Evolutionary conservation across 1,284 basidiomycete species (phyloP), one percentile per base, ranked within the genome.

Genomic region (Blastosporella zonata): DNA sequence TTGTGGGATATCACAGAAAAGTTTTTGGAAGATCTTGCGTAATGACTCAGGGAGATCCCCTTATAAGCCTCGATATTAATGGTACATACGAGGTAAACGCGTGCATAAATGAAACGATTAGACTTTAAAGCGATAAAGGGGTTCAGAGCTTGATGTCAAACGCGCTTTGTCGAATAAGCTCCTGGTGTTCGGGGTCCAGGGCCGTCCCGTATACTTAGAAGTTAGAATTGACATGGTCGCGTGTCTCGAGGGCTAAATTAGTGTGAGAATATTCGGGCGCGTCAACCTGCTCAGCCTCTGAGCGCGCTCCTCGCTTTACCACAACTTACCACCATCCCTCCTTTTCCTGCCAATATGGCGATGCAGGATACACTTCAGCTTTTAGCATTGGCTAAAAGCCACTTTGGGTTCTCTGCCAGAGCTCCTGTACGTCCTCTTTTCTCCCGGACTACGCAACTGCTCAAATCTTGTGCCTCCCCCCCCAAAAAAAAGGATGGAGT

Each of bases 1-100:
- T 50, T 62, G 23, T 61, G 58, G 58, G 33, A 15, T 9, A 54
- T 55, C 23, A 64, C 62, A 28, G 49, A 59, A 47, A 46, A 47
- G 18, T 49, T 57, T 29, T 34, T 51, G 45, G 21, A 22, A 29
- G 39, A 34, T 41, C 21, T 54, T 35, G 39, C 40, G 10, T 21
- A 48, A 38, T 42, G 34, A 34, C n/a, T 20, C 31, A 21, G 10
- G 23, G n/a, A 28, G 36, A 38, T 38, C 22, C 36, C 12, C 12
- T 10, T 18, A 7, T n/a, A n/a, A n/a, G n/a, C n/a, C n/a, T n/a
- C n/a, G n/a, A n/a, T n/a, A n/a, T n/a, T n/a, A n/a, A n/a, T n/a
- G n/a, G n/a, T n/a, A n/a, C n/a, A n/a, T n/a, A n/a, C n/a, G n/a
- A n/a, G n/a, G n/a, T n/a, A n/a, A n/a, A n/a, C n/a, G n/a, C n/a